A percentile compares a stretch with the other conserved stretches of the same genome.
Evolutionary conservation across 78 protist genomes (phyloP).

Genomic region (Paulinella micropora): DNA sequence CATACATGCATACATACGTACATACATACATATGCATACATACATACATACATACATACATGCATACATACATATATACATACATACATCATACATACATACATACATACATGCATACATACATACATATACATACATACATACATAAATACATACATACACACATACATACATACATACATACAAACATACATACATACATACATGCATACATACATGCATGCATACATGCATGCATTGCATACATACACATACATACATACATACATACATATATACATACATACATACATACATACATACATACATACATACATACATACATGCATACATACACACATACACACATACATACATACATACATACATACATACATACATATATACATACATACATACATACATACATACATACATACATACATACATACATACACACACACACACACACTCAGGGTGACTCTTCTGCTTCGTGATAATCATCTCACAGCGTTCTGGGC

Average conservation of each 20-base stretch:
- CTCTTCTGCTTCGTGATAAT: neutral
- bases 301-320: neutral
- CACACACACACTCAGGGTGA: neutral
- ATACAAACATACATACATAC: neutral
- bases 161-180: neutral
- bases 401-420: neutral
- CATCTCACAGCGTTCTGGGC: neutral
- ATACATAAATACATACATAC: neutral
- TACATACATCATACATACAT: neutral
- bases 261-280: neutral
- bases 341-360: neutral
- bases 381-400: neutral
- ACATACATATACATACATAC: neutral
- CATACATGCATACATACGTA: too few relatives aligned
- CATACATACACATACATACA: neutral
- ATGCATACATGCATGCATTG: neutral
- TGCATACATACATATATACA: neutral
- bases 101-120: neutral
- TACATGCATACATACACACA: neutral
- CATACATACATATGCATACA: too few relatives aligned
- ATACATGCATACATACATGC: neutral
- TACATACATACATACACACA: neutral
- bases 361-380: neutral
- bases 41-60: too few relatives aligned
- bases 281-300: neutral